phyloP scores from a whole-genome alignment of 495 filamentous ascomycete species.

The Xylaria cubensis region DNA sequence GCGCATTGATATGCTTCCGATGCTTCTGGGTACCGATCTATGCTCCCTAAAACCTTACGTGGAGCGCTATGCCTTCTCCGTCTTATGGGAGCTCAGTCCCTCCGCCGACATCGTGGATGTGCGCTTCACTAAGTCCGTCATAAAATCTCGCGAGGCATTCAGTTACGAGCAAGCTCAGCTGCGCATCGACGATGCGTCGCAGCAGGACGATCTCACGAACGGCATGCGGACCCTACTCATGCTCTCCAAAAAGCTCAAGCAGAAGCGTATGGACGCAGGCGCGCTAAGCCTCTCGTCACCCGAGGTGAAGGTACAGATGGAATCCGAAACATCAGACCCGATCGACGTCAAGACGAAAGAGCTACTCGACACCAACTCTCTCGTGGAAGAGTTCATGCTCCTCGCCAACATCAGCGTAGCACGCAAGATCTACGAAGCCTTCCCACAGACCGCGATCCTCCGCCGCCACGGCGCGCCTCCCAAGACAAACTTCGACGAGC shows the following conservation, averaged over 20 bases:
- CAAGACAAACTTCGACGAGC: constrained; percentile 93
- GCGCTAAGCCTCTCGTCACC: constrained; percentile 94
- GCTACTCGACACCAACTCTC: constrained; percentile 92
- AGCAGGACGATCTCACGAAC: constrained; percentile 84
- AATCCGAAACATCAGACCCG: constrained; percentile 93
- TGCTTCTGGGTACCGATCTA: constrained; percentile 91
- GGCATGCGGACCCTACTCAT: constrained; percentile 88
- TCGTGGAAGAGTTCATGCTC: constrained; percentile 99
- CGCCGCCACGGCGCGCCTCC: constrained; percentile 91
- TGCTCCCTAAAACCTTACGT: constrained; percentile 98
- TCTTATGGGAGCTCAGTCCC: constrained; percentile 88
- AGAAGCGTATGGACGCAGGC: constrained; percentile 95
- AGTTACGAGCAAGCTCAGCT: constrained; percentile 96
- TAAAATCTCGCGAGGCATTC: constrained; percentile 96
- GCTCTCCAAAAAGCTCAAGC: constrained; percentile 91
- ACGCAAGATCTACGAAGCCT: constrained; percentile 81
- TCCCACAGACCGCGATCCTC: constrained; percentile 93
- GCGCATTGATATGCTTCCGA: constrained; percentile 98
- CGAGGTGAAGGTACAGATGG: constrained; percentile 91
- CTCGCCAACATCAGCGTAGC: constrained; percentile 96
- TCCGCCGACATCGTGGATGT: constrained; percentile 83
- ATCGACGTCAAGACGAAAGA: constrained; percentile 95
- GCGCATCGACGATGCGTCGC: constrained; percentile 84
- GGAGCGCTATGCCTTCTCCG: constrained; percentile 95
- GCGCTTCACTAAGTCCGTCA: constrained; percentile 94